phyloP scores from a whole-genome alignment of 352 stramenopile species.

The Globisporangium canariense region DNA sequence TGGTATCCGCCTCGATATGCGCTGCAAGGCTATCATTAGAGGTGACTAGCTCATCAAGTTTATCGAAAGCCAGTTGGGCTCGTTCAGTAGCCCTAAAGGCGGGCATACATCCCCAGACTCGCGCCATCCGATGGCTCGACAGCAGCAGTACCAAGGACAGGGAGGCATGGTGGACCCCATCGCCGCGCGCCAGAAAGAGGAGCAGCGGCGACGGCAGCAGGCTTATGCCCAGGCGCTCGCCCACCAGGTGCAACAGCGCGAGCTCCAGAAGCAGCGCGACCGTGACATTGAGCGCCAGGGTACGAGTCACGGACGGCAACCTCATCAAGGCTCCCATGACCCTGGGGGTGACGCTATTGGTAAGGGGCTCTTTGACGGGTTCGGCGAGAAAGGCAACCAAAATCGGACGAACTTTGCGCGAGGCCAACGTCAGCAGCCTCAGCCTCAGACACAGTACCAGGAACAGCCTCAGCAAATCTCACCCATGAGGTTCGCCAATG shows the following conservation, averaged over 20 bases:
- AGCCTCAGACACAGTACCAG: conserved; percentile 4
- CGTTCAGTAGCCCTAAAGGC: too few species aligned
- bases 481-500: not conserved
- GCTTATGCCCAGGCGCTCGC: conserved; percentile 55
- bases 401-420: conserved; percentile 40
- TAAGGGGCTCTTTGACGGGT: conserved; percentile 37
- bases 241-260: conserved; percentile 51
- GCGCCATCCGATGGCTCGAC: conserved; percentile 11
- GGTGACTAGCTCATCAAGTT: too few species aligned
- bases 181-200: conserved; percentile 33
- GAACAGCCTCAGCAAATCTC: conserved; percentile 17
- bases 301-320: conserved; percentile 3
- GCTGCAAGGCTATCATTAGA: too few species aligned
- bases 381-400: conserved; percentile 36
- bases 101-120: too few species aligned
- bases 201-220: conserved; percentile 49
- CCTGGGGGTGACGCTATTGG: not conserved
- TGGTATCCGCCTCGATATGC: too few species aligned
- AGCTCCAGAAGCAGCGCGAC: conserved; percentile 47
- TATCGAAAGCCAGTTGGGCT: too few species aligned
- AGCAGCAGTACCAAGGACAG: conserved; percentile 12
- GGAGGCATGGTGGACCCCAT: conserved; percentile 12
- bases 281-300: conserved; percentile 27
- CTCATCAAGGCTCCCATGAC: not conserved
- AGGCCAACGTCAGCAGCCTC: conserved; percentile 24